Evolutionary conservation across 108 stramenopile genomes (phyloP).

Genomic region (Schizochytrium sp.): DNA sequence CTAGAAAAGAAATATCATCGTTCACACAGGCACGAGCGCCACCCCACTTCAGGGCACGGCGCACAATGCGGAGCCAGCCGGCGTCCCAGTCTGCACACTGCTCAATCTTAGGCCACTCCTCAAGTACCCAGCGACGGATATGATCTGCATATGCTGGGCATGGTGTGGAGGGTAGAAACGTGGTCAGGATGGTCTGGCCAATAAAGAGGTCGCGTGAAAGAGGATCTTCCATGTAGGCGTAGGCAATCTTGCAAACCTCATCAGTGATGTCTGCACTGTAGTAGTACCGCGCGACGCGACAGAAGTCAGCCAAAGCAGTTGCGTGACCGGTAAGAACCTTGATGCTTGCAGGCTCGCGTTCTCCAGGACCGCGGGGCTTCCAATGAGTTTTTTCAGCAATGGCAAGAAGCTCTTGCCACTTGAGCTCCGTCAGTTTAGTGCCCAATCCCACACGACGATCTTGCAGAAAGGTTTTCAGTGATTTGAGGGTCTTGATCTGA

Average conservation of each 20-base stretch:
- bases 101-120: slow-evolving; percentile 46
- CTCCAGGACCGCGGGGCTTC: not conserved
- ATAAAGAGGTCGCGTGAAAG: slow-evolving; percentile 41
- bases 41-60: slow-evolving; percentile 53
- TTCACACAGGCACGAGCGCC: not conserved
- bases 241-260: slow-evolving; percentile 8
- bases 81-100: slow-evolving; percentile 55
- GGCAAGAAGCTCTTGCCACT: not conserved
- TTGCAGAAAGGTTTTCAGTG: not conserved
- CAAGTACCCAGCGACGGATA: slow-evolving; percentile 17
- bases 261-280: slow-evolving; percentile 38
- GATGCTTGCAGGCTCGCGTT: not conserved
- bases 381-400: not conserved
- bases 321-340: slow-evolving; percentile 33
- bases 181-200: slow-evolving; percentile 1
- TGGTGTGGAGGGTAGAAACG: not conserved
- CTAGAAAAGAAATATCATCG: not conserved
- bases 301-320: slow-evolving; percentile 2
- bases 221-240: slow-evolving; percentile 21
- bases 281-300: slow-evolving; percentile 4
- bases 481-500: slow-evolving; percentile 32
- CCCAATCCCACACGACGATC: not conserved
- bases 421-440: slow-evolving; percentile 36
- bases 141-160: not conserved
- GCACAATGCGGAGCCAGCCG: slow-evolving; percentile 27